Base-by-base conservation (phyloP, 1,284 basidiomycete genomes). In the Neotropicomus parvogracilis region DNA sequence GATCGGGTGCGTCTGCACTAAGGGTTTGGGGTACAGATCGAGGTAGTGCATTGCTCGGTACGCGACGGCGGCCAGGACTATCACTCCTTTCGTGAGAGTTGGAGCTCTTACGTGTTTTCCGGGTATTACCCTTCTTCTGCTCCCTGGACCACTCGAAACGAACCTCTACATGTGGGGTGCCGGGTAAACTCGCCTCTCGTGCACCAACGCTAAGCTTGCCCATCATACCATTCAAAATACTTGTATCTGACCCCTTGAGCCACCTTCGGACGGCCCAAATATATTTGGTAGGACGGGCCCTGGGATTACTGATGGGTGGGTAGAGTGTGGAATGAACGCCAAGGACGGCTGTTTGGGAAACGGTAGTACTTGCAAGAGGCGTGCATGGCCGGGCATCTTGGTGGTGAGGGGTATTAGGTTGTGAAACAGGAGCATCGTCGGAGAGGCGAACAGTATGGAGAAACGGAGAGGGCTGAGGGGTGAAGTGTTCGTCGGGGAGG, bases 241-340 rank as follows among this genome's bases (percentile, higher is more conserved):
- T 57, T 9, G 55, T 53, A 12, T 74, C 74, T 10, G 65, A 55
- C 19, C 77, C 80, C 64, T 89, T 92, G 40, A 87, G 71, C 91
- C 92, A 95, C 52, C 74, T 76, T 46, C 83, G 74, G 16, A 93
- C 81, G 5, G 88, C 76, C 90, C 91, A 95, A 4, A 88, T 80
- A 59, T 95, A 94, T 58, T 81, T 78, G 40, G 68, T 66, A 57
- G 84, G 70, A 13, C 82, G 72, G 3, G 71, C 64, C 24, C 58
- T 66, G n/a, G 73, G 72, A 13, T 75, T 72, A 46, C 62, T 60
- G 8, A 61, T 57, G 5, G 71, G 61, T 13, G 77, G 70, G 46
- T 68, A 70, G 14, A 78, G 69, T 0, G 74, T 71, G 1, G 85
- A 75, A 54, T 86, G 78, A 43, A 86, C 77, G 12, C 85, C 85